These are phyloP conservation scores for Pyrenophora teres DNA, from an alignment of 2,329 filamentous ascomycete species.

Conservation along the genomic window DNA sequence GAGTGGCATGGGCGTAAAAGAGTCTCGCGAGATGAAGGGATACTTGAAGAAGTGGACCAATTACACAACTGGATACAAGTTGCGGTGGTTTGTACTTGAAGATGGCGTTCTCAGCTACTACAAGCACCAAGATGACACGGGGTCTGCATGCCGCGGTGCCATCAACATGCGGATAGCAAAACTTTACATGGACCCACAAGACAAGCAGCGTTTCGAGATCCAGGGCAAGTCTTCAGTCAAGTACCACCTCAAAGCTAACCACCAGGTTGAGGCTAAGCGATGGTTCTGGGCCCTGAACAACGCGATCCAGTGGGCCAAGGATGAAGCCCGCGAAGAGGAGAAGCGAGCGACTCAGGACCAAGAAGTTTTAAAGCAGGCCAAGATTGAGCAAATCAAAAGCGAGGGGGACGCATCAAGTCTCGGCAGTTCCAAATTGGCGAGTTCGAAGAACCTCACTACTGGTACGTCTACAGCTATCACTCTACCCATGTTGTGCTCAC, in stretches of 20 bases:
- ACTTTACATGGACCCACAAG: slow-evolving; percentile 93
- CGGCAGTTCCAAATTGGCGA: slow-evolving; percentile 39
- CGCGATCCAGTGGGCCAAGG: slow-evolving; percentile 97
- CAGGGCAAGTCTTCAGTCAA: slow-evolving; percentile 98
- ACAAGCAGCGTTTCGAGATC: slow-evolving; percentile 98
- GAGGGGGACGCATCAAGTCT: slow-evolving; percentile 51
- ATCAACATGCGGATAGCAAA: slow-evolving; percentile 98
- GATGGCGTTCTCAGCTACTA: slow-evolving; percentile 98
- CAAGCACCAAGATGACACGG: slow-evolving; percentile 97
- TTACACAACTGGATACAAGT: slow-evolving; percentile 94
- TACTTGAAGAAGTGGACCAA: slow-evolving; percentile 99
- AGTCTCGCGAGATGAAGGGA: slow-evolving; percentile 95
- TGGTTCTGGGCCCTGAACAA: slow-evolving; percentile 99
- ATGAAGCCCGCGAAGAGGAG: slow-evolving; percentile 91
- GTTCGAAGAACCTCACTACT: slow-evolving; percentile 39
- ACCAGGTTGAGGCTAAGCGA: slow-evolving; percentile 95
- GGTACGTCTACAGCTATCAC: slow-evolving; percentile 15
- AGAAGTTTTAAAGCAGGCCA: slow-evolving; percentile 74
- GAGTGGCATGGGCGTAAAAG: slow-evolving; percentile 70
- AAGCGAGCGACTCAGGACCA: slow-evolving; percentile 73
- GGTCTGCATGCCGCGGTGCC: slow-evolving; percentile 91
- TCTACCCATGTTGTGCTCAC: not conserved
- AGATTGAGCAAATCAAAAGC: slow-evolving; percentile 67
- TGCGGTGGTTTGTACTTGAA: slow-evolving; percentile 97
- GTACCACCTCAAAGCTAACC: slow-evolving; percentile 96